These are phyloP conservation scores for Beta corolliflora DNA, from an alignment of 179 eudicot species.

Conservation along the genomic window DNA sequence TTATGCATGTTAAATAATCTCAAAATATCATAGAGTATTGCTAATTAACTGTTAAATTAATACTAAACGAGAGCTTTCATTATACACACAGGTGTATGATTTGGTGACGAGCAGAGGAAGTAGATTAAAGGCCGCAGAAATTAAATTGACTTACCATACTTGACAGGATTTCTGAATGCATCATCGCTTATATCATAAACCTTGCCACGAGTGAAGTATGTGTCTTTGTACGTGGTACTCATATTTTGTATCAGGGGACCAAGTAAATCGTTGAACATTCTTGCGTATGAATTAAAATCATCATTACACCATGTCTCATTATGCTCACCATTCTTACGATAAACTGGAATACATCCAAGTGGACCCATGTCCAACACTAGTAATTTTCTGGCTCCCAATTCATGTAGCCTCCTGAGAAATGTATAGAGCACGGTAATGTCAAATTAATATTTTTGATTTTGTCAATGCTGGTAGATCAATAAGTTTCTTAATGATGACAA, in stretches of 20 bases:
- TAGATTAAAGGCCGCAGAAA: no score
- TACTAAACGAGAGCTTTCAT: no score
- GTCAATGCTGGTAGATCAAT: no score
- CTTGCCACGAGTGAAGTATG: slow-evolving; percentile 3
- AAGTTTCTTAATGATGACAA: no score
- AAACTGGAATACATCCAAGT: slow-evolving; percentile 19
- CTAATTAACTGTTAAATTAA: no score
- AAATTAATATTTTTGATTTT: no score
- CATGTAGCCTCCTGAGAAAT: neutral
- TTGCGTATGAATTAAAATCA: neutral
- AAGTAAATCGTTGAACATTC: neutral
- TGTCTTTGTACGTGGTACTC: neutral
- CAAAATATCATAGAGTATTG: no score
- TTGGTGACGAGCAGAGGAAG: no score
- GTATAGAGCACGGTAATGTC: no score
- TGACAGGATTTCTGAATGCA: neutral
- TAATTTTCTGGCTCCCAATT: slow-evolving; percentile 24
- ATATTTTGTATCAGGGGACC: neutral
- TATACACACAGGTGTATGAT: no score
- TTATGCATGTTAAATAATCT: no score
- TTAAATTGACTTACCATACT: neutral
- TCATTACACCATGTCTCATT: neutral
- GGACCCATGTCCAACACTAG: slow-evolving; percentile 19
- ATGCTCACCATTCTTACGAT: neutral
- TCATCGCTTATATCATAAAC: neutral